These are phyloP conservation scores for Huiozyma naganishii DNA, from an alignment of 805 yeast genomes.

Conservation along the genomic window DNA sequence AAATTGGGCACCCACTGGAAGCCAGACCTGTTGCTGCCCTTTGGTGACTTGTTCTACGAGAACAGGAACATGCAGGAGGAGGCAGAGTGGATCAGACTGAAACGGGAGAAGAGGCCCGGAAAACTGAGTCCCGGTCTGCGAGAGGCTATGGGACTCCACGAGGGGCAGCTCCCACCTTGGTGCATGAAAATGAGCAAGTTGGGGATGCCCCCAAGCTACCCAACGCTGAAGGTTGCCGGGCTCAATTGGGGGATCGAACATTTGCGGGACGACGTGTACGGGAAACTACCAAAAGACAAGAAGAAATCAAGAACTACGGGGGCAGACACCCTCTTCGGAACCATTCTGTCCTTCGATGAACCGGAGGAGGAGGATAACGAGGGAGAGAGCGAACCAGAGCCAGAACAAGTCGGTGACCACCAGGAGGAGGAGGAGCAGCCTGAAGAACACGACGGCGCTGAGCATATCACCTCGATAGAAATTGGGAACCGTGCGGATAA, in stretches of 20 bases:
- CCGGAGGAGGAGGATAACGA: slow-evolving; percentile 3
- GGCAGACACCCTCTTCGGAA: slow-evolving; percentile 20
- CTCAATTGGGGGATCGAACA: slow-evolving; percentile 33
- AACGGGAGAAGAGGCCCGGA: slow-evolving; percentile 52
- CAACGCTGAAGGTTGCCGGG: slow-evolving; percentile 49
- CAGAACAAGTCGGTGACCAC: not conserved
- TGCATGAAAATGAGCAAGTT: slow-evolving; percentile 48
- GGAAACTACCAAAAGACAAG: slow-evolving; percentile 7
- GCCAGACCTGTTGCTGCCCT: slow-evolving; percentile 48
- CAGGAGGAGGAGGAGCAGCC: not conserved
- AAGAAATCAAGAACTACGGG: slow-evolving; percentile 5
- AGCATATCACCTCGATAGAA: not conserved
- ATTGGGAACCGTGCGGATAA: not conserved
- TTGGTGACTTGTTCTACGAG: slow-evolving; percentile 75
- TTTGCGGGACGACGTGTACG: slow-evolving; percentile 29
- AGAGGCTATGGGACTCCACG: slow-evolving; percentile 57
- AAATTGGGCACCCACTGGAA: slow-evolving; percentile 52
- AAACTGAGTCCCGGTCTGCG: slow-evolving; percentile 48
- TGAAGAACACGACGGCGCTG: not conserved
- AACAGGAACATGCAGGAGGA: slow-evolving; percentile 51
- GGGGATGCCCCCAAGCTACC: slow-evolving; percentile 83
- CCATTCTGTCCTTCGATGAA: slow-evolving; percentile 16
- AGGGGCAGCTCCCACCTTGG: slow-evolving; percentile 69
- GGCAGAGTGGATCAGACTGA: slow-evolving; percentile 23
- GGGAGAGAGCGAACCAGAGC: slow-evolving; percentile 4